These are phyloP conservation scores for Lepidium africanum DNA, from an alignment of 345 rosid species.

Conservation along the genomic window DNA sequence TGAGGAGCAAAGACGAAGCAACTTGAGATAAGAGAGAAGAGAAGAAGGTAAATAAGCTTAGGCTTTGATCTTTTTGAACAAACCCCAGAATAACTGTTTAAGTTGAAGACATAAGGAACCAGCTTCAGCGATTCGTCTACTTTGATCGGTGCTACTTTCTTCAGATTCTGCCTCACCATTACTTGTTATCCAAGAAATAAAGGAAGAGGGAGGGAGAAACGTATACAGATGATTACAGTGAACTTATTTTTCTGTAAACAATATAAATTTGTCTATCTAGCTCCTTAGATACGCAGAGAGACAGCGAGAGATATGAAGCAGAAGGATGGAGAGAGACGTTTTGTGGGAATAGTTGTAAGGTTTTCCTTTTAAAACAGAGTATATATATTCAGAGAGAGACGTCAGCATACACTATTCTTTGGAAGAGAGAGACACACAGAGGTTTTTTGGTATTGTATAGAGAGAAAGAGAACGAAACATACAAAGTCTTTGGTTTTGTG, in stretches of 20 bases:
- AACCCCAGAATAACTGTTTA: neutral
- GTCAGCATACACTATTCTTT: slow-evolving; percentile 2
- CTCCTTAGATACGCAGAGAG: neutral
- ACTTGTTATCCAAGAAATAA: slow-evolving; percentile 4
- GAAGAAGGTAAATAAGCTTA: slow-evolving; percentile 22
- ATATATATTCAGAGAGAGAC: slow-evolving; percentile 10
- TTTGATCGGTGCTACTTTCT: slow-evolving; percentile 14
- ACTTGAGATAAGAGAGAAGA: slow-evolving; percentile 26
- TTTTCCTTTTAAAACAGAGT: neutral
- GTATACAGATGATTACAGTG: neutral
- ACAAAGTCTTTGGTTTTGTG: slow-evolving; percentile 4
- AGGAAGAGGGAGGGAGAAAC: neutral
- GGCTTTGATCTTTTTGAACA: slow-evolving; percentile 22
- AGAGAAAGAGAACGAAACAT: neutral
- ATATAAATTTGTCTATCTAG: neutral
- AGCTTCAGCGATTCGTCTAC: neutral
- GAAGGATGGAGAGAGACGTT: neutral
- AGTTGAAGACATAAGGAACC: neutral
- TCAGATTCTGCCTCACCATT: slow-evolving; percentile 10
- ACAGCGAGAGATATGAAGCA: no score
- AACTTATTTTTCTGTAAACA: neutral
- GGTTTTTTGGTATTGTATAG: neutral
- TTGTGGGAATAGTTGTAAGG: slow-evolving; percentile 1
- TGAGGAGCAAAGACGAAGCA: slow-evolving; percentile 27
- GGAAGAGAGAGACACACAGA: neutral